Percentiles rank a stretch among this genome's conserved stretches.
Conservation (phyloP, 1,284 basidiomycete genomes). For the Cutaneotrichosporon cutaneum region DNA sequence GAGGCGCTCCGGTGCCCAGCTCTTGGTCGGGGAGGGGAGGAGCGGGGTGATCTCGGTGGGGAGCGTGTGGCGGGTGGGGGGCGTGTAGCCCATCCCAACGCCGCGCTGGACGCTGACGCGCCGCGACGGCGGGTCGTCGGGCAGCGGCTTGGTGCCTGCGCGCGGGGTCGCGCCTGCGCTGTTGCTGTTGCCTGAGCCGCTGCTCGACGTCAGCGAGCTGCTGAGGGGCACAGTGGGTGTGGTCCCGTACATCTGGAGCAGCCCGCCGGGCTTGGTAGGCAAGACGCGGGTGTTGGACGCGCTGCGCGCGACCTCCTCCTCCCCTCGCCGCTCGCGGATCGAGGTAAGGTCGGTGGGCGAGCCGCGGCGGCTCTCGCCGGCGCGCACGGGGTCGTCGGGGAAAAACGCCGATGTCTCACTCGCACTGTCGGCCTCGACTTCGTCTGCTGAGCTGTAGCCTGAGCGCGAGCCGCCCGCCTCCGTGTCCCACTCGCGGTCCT, state of each 20-base stretch:
- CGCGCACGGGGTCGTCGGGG: constrained; percentile 16
- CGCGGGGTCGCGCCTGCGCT: constrained; percentile 12
- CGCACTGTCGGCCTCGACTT: constrained; percentile 22
- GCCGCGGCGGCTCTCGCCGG: constrained; percentile 7
- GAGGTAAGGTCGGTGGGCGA: constrained; percentile 16
- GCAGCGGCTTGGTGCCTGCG: constrained; percentile 12
- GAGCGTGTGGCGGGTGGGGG: background rate
- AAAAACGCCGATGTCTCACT: constrained; percentile 30
- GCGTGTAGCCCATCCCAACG: background rate
- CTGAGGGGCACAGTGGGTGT: constrained; percentile 14
- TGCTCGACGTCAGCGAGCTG: constrained; percentile 12
- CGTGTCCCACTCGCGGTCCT: constrained; percentile 24
- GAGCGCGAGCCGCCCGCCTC: constrained; percentile 24
- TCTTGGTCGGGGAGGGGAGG: background rate
- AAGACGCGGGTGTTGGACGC: constrained; percentile 3
- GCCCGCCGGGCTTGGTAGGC: constrained; percentile 19
- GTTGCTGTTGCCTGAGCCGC: constrained; percentile 8
- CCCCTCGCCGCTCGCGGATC: constrained; percentile 17
- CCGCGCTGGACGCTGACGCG: background rate
- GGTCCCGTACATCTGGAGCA: constrained; percentile 23
- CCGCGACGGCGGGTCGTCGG: constrained; percentile 4
- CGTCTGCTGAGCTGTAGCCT: constrained; percentile 24
- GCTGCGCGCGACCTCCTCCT: background rate
- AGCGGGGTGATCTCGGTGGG: constrained; percentile 1
- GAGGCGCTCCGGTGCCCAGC: constrained; percentile 13